phyloP scores from a whole-genome alignment of 257 asterid species.

The Solanum medicagineum region DNA sequence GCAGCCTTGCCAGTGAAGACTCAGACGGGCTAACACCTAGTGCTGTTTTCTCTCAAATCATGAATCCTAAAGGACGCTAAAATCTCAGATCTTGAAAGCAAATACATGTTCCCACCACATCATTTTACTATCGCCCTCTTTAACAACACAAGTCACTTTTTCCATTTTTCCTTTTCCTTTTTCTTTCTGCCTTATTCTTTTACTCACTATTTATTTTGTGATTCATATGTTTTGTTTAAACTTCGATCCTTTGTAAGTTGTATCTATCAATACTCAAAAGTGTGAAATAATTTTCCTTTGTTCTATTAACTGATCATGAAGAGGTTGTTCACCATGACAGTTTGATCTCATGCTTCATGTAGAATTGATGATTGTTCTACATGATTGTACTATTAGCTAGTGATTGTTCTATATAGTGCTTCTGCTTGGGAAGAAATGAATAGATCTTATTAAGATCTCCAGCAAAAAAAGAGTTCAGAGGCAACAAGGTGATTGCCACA shows the following conservation, averaged over 20 bases:
- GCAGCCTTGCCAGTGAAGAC: constrained; percentile 81
- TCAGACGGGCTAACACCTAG: constrained; percentile 90
- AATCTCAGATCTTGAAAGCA: background rate
- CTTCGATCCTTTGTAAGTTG: constrained; percentile 7
- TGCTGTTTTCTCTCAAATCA: constrained; percentile 90
- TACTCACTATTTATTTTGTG: background rate
- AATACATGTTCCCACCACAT: background rate
- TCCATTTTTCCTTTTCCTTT: background rate
- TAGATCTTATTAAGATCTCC: background rate
- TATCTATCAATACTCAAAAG: constrained; percentile 1
- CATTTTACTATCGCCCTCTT: background rate
- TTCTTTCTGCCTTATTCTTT: constrained; percentile 1
- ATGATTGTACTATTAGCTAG: background rate
- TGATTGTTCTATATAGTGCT: background rate
- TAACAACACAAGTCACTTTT: background rate
- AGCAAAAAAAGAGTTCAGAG: background rate
- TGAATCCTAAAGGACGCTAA: constrained; percentile 85
- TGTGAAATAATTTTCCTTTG: background rate
- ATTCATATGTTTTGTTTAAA: constrained; percentile 1
- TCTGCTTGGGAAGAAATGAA: background rate
- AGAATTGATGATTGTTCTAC: background rate
- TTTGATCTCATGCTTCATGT: background rate
- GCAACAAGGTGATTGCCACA: background rate
- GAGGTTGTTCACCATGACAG: background rate
- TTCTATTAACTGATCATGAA: background rate